phyloP scores from a whole-genome alignment of 2,329 filamentous ascomycete species.

The Ascochyta pisi region DNA sequence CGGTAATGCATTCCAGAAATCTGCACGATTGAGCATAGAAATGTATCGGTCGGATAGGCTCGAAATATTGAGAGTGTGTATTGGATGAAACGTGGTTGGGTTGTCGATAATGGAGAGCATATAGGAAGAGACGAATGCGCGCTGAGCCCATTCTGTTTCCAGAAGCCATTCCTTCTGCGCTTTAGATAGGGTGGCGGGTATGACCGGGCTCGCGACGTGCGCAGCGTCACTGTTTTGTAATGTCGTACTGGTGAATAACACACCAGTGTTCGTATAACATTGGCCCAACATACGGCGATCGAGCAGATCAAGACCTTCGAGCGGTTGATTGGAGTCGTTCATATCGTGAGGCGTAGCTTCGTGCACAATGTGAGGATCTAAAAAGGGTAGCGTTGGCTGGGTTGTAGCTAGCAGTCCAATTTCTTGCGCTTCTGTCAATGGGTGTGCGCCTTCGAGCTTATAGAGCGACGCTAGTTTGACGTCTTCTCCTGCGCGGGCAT shows the following conservation, averaged over 20 bases:
- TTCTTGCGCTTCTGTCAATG: slow-evolving; percentile 25
- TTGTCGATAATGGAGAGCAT: slow-evolving; percentile 70
- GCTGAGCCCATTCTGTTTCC: slow-evolving; percentile 72
- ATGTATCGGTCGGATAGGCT: slow-evolving; percentile 70
- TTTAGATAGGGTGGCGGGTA: slow-evolving; percentile 63
- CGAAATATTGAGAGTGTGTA: slow-evolving; percentile 68
- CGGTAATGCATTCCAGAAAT: slow-evolving; percentile 69
- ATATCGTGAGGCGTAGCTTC: slow-evolving; percentile 34
- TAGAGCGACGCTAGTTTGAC: slow-evolving; percentile 40
- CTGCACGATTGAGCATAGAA: slow-evolving; percentile 60
- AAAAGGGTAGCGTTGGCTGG: slow-evolving; percentile 39
- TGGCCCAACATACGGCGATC: slow-evolving; percentile 28
- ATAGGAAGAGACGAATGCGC: slow-evolving; percentile 72
- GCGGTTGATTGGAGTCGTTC: slow-evolving; percentile 23
- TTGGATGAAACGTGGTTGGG: slow-evolving; percentile 57
- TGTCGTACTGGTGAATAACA: slow-evolving; percentile 45
- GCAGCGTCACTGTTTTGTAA: slow-evolving; percentile 30
- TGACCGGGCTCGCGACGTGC: slow-evolving; percentile 49
- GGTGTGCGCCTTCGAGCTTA: slow-evolving; percentile 29
- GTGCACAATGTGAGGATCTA: slow-evolving; percentile 38
- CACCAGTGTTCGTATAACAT: slow-evolving; percentile 26
- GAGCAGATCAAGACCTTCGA: slow-evolving; percentile 31
- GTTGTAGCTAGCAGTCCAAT: slow-evolving; percentile 15
- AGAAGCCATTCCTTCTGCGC: slow-evolving; percentile 73
- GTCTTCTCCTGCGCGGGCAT: slow-evolving; percentile 29